Conservation (phyloP, 1,284 basidiomycete genomes). For the Moniliophthora roreri region DNA sequence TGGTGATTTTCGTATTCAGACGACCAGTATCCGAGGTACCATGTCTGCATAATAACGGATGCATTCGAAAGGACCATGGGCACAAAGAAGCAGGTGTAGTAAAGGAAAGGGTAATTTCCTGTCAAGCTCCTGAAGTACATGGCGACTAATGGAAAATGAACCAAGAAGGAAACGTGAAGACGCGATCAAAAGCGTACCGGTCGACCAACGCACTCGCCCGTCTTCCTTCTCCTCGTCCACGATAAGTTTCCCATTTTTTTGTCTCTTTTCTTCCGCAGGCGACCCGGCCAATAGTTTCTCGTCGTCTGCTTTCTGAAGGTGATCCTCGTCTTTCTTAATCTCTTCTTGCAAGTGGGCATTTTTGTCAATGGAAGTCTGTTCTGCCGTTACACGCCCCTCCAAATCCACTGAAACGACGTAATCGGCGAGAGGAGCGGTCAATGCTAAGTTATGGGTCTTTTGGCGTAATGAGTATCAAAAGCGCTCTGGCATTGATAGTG, state of each 20-base stretch:
- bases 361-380: constrained; percentile 38
- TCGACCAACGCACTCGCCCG: too few species aligned
- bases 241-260: too few species aligned
- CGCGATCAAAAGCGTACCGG: not conserved
- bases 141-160: not conserved
- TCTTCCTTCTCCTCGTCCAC: too few species aligned
- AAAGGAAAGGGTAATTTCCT: too few species aligned
- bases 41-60: too few species aligned
- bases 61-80: too few species aligned
- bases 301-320: too few species aligned
- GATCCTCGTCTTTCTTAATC: constrained; percentile 24
- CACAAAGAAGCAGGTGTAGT: too few species aligned
- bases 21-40: too few species aligned
- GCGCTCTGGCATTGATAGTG: not conserved
- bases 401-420: constrained; percentile 51
- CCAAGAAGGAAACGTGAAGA: constrained; percentile 1
- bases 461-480: not conserved
- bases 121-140: constrained; percentile 13
- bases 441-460: constrained; percentile 61
- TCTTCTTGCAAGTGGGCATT: constrained; percentile 34
- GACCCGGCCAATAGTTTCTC: too few species aligned
- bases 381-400: constrained; percentile 41
- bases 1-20: constrained; percentile 37
- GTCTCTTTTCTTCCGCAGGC: too few species aligned
- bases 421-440: constrained; percentile 52